Evolutionary conservation across 2,329 filamentous ascomycete species (phyloP), one percentile per base, ranked within the genome.

Genomic region (Trichophyton rubrum): DNA sequence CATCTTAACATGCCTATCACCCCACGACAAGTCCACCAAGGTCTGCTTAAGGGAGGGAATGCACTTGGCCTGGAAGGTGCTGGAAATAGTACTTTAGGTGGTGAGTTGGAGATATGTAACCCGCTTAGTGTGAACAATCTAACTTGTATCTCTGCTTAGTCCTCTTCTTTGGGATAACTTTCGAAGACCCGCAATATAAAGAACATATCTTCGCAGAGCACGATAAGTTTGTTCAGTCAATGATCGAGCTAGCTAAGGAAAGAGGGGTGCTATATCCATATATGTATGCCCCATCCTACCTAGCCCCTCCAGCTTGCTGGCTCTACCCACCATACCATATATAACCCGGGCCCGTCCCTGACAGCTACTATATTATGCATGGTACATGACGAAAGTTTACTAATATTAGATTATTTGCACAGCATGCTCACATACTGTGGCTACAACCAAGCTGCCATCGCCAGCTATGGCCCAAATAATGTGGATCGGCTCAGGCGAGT

Each of bases 1-100:
- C 59, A 60, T 56, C 49, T 40, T 5, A 60, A 60, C 13, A 60
- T 60, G 59, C 59, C 59, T 11, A 60, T 60, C 43, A 60, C 59
- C 8, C 59, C 59, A 13, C 59, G 59, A 4, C 59, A 60, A 22
- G 20, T 60, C 11, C 9, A 57, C 17, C 30, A 56, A 45, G 59
- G 59, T 6, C 40, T 59, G 20, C 15, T 47, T 13, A 61, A 55
- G 45, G 60, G 60, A 20, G 60, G 60, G n/a, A 61, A 61, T 41
- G 43, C 56, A 24, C 56, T 61, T 4, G 60, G 60, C 1, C 35
- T 61, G 17, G 60, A 61, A 13, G 43, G 30, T 43, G 53, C 55
- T 11, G 49, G 43, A 9, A 24, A 60, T 24, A 20, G 8, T 13
- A 57, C 53, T 2, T 41, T 61, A 17, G 56, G 56, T 33, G 43